Conservation (phyloP, 768 basidiomycete genomes). For the Tulasnella calospora region DNA sequence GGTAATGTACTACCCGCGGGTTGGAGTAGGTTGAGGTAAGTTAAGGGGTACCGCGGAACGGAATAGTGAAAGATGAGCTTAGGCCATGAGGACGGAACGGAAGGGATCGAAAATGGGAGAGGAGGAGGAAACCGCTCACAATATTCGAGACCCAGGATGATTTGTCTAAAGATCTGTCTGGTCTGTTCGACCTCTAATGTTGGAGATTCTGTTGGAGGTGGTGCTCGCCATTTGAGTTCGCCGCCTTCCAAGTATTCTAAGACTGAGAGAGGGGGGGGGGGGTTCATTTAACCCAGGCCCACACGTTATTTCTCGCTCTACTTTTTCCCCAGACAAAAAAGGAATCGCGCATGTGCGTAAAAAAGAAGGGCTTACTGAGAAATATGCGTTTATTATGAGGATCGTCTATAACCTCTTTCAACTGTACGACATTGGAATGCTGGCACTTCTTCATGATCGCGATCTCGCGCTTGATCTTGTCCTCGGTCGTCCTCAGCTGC, state of each 20-base stretch:
- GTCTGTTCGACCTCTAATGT: constrained; percentile 79
- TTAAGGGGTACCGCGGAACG: constrained; percentile 22
- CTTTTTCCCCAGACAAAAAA: constrained; percentile 28
- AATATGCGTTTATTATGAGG: constrained; percentile 80
- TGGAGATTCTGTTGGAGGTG: constrained; percentile 51
- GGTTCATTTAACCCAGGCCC: not conserved
- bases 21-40: constrained; percentile 16
- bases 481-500: constrained; percentile 64
- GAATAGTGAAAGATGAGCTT: not conserved
- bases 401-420: constrained; percentile 95
- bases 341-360: constrained; percentile 20
- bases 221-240: constrained; percentile 84
- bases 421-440: constrained; percentile 82
- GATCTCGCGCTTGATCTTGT: constrained; percentile 87
- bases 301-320: not conserved
- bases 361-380: constrained; percentile 62
- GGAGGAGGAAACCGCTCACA: constrained; percentile 49
- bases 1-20: constrained; percentile 69
- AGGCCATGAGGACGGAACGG: constrained; percentile 22
- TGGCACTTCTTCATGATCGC: constrained; percentile 98
- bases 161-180: constrained; percentile 83
- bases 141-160: constrained; percentile 91
- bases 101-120: no score
- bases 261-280: constrained; percentile 45
- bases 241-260: constrained; percentile 96